Evolutionary conservation across 192 early-diverging fungal species (phyloP), one percentile per base, ranked within the genome.

Genomic region (Dissophora globulifera): DNA sequence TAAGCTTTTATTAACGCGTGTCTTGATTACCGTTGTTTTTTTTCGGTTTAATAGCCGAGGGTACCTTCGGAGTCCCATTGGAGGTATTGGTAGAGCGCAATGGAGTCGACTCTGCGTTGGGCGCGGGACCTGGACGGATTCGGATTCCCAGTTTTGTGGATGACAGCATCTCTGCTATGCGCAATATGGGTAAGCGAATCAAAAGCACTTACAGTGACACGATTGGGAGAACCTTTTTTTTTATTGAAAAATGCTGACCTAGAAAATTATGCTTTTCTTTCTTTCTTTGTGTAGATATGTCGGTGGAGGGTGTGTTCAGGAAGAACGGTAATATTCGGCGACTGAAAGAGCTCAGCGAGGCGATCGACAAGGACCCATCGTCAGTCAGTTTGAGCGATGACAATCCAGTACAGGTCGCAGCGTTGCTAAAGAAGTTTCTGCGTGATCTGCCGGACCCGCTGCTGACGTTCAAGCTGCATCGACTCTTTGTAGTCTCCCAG

Each of bases 291-390:
- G 35, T 50, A 74, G 72, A 76, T 68, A 84, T 99, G 85, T 86
- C 88, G 1, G 88, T 93, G 19, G 96, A 98, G 71, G 97, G 97
- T 8, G 93, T 98, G 11, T 99, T 99, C 84, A 82, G 97, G 64
- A 98, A 98, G 82, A 99, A 98, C 74, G 97, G 97, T 8, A 99
- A 99, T 66, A 96, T 99, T 67, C 79, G 94, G 61, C 82, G 92
- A 17, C 81, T 99, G 52, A 96, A 96, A 55, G 92, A 93, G 30
- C 67, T 95, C 16, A 88, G 89, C 4, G 96, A 97, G 31, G 76
- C 86, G 0, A 85, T 98, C 23, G 97, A 99, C 78, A 87, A 87
- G 78, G 91, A 96, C 76, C 92, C 91, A 6, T 79, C 81, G 17
- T 64, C 86, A 6, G 88, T 94, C 7, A 89, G 93, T 33, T 69